Percentiles rank a stretch among this genome's conserved stretches.
phyloP scores from a whole-genome alignment of 1,139 yeast genomes.

The Hanseniaspora gamundiae region DNA sequence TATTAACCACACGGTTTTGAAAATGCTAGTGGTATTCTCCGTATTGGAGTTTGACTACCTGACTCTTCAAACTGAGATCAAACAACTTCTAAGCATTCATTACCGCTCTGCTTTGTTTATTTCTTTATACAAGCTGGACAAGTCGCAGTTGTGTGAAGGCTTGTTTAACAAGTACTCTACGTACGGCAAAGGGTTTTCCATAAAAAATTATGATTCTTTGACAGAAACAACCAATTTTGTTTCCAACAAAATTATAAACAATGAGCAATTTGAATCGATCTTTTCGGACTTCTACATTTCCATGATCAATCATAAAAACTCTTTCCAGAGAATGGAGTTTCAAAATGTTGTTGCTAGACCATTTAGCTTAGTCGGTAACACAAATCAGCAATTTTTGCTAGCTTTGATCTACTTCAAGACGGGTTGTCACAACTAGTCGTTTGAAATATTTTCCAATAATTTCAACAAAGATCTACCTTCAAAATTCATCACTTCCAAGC shows the following conservation, averaged over 20 bases:
- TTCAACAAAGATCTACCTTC: constrained; percentile 15
- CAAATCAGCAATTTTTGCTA: constrained; percentile 17
- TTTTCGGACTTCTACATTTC: not conserved
- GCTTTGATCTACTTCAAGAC: constrained; percentile 19
- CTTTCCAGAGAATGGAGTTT: not conserved
- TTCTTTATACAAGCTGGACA: constrained; percentile 17
- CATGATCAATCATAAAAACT: not conserved
- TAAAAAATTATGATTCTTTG: not conserved
- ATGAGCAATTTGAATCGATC: not conserved
- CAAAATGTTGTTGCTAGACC: constrained; percentile 11
- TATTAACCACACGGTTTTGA: constrained; percentile 17
- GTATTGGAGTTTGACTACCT: constrained; percentile 20
- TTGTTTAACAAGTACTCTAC: constrained; percentile 14
- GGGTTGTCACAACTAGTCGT: constrained; percentile 16
- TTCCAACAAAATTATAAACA: not conserved
- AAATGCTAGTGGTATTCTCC: constrained; percentile 18
- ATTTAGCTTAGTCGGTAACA: constrained; percentile 14
- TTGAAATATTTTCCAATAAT: constrained; percentile 11
- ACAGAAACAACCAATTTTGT: not conserved
- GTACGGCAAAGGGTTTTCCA: constrained; percentile 14
- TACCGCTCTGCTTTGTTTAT: constrained; percentile 19
- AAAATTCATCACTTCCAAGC: constrained; percentile 4
- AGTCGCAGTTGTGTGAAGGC: constrained; percentile 12
- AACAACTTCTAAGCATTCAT: constrained; percentile 15
- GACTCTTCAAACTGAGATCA: constrained; percentile 14